Evolutionary conservation across 2,329 filamentous ascomycete species (phyloP).

Genomic region (Trichoderma asperellum): DNA sequence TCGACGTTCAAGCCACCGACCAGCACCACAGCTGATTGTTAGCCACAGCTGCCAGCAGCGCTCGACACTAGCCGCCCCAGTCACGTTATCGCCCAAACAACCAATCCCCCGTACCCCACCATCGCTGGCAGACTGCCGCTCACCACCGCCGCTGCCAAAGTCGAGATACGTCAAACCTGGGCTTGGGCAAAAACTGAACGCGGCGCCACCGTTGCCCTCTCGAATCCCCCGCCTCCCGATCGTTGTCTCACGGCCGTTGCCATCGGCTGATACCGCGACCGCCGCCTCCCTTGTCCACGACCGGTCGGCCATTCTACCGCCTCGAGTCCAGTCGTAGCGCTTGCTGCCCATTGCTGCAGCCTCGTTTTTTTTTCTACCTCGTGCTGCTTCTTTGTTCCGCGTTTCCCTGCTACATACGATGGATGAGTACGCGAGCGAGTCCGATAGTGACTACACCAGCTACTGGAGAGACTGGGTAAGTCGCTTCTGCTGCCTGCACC

Average conservation of each 20-base stretch:
- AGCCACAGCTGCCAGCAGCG: not conserved
- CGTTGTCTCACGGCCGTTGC: not conserved
- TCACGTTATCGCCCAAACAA: slow-evolving; percentile 27
- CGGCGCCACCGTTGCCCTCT: not conserved
- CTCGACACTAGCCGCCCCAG: not conserved
- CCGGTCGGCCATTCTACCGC: not conserved
- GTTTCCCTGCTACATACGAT: slow-evolving; percentile 53
- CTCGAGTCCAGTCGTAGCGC: not conserved
- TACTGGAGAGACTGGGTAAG: slow-evolving; percentile 99
- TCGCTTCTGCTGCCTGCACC: slow-evolving; percentile 36
- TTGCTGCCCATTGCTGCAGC: slow-evolving; percentile 33
- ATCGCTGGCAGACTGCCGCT: slow-evolving; percentile 8
- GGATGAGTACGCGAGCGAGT: slow-evolving; percentile 98
- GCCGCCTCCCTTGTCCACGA: not conserved
- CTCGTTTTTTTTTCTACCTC: slow-evolving; percentile 7
- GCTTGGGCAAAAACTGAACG: not conserved
- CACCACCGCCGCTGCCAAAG: slow-evolving; percentile 3
- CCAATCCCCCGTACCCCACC: slow-evolving; percentile 23
- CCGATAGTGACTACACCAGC: slow-evolving; percentile 97
- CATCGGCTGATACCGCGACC: not conserved
- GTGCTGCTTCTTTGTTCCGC: slow-evolving; percentile 28
- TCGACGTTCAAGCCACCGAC: not conserved
- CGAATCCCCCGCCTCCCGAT: not conserved
- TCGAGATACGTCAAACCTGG: slow-evolving; percentile 17
- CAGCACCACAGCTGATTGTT: not conserved